Conservation (phyloP, 2,329 filamentous ascomycete genomes). For the Trichoderma gracile region DNA sequence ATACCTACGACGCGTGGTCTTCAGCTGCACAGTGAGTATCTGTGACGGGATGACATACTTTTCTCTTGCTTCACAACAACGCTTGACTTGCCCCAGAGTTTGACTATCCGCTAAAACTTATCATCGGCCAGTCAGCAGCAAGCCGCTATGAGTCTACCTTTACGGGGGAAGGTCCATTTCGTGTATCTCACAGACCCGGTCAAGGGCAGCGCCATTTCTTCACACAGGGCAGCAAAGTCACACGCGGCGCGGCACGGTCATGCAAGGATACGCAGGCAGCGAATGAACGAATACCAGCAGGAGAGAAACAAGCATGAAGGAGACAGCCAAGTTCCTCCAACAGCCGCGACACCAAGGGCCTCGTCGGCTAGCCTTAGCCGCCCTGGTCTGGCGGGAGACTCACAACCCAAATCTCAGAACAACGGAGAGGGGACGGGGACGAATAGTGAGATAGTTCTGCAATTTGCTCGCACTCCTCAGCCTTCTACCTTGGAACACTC, state of each 20-base stretch:
- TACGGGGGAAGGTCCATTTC: slow-evolving; percentile 6
- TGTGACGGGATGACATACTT: no score
- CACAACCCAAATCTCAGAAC: not conserved
- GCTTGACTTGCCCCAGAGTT: not conserved
- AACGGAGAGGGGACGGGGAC: not conserved
- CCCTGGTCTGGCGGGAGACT: not conserved
- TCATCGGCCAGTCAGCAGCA: not conserved
- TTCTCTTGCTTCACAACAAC: not conserved
- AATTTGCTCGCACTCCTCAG: not conserved
- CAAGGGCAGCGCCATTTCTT: slow-evolving; percentile 4
- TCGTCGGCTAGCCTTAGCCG: not conserved
- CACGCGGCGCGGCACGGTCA: slow-evolving; percentile 19
- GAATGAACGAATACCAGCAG: slow-evolving; percentile 10
- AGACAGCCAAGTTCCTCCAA: not conserved
- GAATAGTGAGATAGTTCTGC: not conserved
- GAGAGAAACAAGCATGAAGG: not conserved
- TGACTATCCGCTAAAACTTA: not conserved
- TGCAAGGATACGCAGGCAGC: slow-evolving; percentile 10
- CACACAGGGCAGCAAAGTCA: slow-evolving; percentile 16
- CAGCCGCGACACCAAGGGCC: not conserved
- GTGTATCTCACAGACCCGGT: slow-evolving; percentile 13
- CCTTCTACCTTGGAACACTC: not conserved
- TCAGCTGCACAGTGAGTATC: no score
- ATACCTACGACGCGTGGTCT: no score
- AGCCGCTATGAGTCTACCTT: not conserved